Base-by-base conservation (phyloP, 179 eudicot genomes). In the Spinacia oleracea region DNA sequence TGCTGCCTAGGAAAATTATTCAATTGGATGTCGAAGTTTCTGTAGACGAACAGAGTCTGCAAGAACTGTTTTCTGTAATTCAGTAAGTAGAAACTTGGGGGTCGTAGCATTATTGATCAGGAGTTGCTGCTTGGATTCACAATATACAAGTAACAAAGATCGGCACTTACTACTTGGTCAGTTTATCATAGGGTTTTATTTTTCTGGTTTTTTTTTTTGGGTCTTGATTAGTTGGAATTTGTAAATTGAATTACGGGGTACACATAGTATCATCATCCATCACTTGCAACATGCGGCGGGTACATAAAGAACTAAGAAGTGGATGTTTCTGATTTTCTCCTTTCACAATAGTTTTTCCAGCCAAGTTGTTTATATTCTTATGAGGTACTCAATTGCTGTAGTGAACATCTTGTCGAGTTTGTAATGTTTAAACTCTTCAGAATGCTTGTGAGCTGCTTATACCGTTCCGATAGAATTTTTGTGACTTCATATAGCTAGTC, bases 161-260 rank as follows among this genome's bases (percentile, higher is more conserved):
- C 32, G 74, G 73, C 67, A 71, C 55, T 60, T 73, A 76, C 67
- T 50, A 70, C 71, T 73, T 76, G 83, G 79, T 87, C 79, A 83
- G 78, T 83, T 72, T 85, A 86, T 81, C 76, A 85, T 86, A 86
- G 83, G 84, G n/a, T n/a, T n/a, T 70, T 79, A 85, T 83, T 69
- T 43, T 84, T 46, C 38, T 53, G 58, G 21, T 50, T 74, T 71
- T 78, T 67, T 83, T 72, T 66, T 80, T 79, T 76, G 84, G 53
- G 78, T 79, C 71, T 46, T 71, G 48, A 70, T 81, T 65, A 60
- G 66, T 77, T 78, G 89, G 82, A 88, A 66, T 72, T 77, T 86
- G 91, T 86, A 84, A 83, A 87, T 82, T 48, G 75, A 74, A 78
- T 76, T 79, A 75, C 75, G 77, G 85, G 78, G 82, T 83, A 84